Evolutionary conservation across 805 yeast genomes (phyloP).

Genomic region (Lipomyces lipofer): DNA sequence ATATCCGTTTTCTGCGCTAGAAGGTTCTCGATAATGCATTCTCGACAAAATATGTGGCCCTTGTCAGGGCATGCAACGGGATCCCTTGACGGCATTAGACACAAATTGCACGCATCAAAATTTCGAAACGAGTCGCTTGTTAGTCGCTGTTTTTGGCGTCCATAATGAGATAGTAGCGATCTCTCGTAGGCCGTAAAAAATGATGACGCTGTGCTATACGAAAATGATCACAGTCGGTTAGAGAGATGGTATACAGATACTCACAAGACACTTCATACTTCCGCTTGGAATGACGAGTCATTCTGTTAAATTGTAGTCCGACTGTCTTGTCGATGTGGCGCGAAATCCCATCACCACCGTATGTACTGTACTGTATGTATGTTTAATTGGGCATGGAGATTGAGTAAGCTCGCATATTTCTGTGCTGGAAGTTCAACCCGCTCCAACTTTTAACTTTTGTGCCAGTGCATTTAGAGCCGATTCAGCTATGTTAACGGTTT

Average conservation of each 20-base stretch:
- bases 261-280: constrained; percentile 18
- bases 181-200: constrained; percentile 32
- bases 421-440: no score
- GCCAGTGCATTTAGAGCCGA: no score
- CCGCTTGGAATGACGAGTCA: constrained; percentile 31
- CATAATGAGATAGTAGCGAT: constrained; percentile 29
- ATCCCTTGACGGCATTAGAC: constrained; percentile 30
- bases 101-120: constrained; percentile 28
- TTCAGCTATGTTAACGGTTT: no score
- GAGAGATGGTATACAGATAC: neutral
- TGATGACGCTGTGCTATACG: constrained; percentile 25
- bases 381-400: no score
- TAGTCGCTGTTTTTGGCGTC: constrained; percentile 27
- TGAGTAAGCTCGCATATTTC: no score
- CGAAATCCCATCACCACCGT: no score
- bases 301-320: neutral
- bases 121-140: constrained; percentile 29
- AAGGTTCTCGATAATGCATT: constrained; percentile 29
- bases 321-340: no score
- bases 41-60: constrained; percentile 31
- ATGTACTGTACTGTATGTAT: no score
- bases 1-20: constrained; percentile 26
- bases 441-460: no score
- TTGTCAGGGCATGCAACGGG: constrained; percentile 30
- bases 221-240: neutral